Percentiles rank a stretch among this genome's conserved stretches.
These are phyloP conservation scores for Lepidium africanum DNA, from an alignment of 345 rosid genomes.

Conservation along the genomic window DNA sequence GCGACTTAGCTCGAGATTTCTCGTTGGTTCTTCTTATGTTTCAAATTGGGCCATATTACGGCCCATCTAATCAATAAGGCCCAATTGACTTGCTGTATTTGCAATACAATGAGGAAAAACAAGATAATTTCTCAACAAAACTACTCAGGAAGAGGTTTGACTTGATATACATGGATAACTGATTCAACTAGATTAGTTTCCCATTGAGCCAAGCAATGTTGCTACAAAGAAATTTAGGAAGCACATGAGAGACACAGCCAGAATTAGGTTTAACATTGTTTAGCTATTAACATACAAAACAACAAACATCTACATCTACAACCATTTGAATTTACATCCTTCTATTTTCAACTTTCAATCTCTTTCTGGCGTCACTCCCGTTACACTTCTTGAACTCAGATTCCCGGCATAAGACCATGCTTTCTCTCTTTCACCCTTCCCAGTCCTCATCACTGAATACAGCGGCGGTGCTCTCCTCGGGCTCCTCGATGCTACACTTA, in stretches of 20 bases:
- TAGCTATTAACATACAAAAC: slow-evolving; percentile 11
- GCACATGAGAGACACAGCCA: too few relatives aligned
- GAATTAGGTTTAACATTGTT: neutral
- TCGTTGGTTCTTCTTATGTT: neutral
- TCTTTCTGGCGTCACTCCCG: slow-evolving; percentile 78
- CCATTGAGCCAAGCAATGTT: too few relatives aligned
- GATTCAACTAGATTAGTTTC: too few relatives aligned
- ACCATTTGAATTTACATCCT: slow-evolving; percentile 12
- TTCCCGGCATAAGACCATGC: slow-evolving; percentile 76
- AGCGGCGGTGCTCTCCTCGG: slow-evolving; percentile 44
- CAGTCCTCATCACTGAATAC: slow-evolving; percentile 31
- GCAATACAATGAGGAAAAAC: too few relatives aligned
- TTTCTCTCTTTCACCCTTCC: slow-evolving; percentile 39
- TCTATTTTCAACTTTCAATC: slow-evolving; percentile 37
- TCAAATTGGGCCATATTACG: neutral
- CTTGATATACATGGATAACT: too few relatives aligned
- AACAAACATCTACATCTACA: slow-evolving; percentile 9
- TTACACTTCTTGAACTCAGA: slow-evolving; percentile 54
- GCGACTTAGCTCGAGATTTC: neutral
- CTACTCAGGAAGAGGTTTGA: too few relatives aligned
- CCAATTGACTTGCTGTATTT: too few relatives aligned
- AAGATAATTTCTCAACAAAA: too few relatives aligned
- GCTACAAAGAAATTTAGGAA: too few relatives aligned
- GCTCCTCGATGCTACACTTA: slow-evolving; percentile 49
- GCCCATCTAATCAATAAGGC: neutral